These are phyloP conservation scores for Colletotrichum chrysophilum DNA, from an alignment of 2,329 filamentous ascomycete species.

Conservation along the genomic window DNA sequence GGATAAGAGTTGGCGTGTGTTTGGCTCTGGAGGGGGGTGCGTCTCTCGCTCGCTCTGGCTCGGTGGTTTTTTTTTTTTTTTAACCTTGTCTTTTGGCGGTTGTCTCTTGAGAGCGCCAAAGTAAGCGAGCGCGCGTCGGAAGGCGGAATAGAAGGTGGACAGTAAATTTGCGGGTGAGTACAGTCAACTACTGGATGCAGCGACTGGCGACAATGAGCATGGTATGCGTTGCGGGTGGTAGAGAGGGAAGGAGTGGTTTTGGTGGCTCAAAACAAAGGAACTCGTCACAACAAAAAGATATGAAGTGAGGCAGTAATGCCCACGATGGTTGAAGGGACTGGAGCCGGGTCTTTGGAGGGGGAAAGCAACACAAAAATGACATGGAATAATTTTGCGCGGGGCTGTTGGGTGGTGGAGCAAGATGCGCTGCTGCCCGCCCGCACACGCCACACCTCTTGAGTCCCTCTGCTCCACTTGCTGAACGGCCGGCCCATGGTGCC, in stretches of 20 bases:
- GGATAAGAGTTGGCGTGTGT: constrained; percentile 14
- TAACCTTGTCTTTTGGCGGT: not conserved
- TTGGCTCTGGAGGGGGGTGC: constrained; percentile 19
- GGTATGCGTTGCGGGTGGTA: not conserved
- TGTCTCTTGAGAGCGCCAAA: not conserved
- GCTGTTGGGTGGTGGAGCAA: not conserved
- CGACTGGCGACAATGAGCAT: not conserved
- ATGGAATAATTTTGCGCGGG: constrained; percentile 20
- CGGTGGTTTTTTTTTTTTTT: not conserved
- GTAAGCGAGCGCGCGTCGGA: constrained; percentile 9
- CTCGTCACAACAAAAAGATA: not conserved
- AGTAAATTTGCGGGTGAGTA: not conserved
- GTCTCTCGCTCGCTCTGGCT: constrained; percentile 3
- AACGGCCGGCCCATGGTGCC: not conserved
- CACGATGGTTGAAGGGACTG: constrained; percentile 13
- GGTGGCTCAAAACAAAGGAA: constrained; percentile 5
- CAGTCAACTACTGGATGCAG: not conserved
- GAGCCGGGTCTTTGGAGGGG: constrained; percentile 13
- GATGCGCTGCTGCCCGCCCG: not conserved
- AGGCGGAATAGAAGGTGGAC: not conserved
- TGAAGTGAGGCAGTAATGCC: constrained; percentile 18
- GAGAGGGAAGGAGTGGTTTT: not conserved
- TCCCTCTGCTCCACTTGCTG: not conserved
- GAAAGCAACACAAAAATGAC: constrained; percentile 20
- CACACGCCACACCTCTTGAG: not conserved